Conservation (phyloP, 139 green algal species). For the Ettlia oleoabundans region DNA sequence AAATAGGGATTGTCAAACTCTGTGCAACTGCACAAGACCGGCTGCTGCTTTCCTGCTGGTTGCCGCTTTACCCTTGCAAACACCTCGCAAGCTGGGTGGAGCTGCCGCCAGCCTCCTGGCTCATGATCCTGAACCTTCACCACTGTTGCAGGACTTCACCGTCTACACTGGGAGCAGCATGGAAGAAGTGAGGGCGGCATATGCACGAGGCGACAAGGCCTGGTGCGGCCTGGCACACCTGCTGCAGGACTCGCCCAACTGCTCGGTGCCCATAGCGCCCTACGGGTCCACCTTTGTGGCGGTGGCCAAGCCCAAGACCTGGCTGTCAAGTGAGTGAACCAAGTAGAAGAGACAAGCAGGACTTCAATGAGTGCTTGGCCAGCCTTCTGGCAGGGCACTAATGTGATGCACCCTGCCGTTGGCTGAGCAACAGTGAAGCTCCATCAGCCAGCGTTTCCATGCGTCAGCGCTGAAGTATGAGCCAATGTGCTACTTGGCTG, state of each 20-base stretch:
- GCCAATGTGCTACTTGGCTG: too few species aligned
- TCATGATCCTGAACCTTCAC: not conserved
- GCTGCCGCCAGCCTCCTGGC: not conserved
- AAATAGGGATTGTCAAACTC: too few species aligned
- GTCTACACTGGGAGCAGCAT: conserved; percentile 40
- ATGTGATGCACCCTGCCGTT: not conserved
- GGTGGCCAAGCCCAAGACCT: conserved; percentile 42
- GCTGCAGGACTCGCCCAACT: conserved; percentile 18
- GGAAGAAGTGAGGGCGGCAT: conserved; percentile 12
- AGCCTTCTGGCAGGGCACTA: too few species aligned
- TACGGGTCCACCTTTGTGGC: conserved; percentile 44
- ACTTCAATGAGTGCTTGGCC: too few species aligned
- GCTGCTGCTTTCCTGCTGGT: too few species aligned
- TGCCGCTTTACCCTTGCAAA: too few species aligned
- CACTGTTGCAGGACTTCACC: conserved; percentile 39
- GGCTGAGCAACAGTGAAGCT: not conserved
- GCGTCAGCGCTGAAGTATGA: too few species aligned
- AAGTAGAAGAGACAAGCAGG: too few species aligned
- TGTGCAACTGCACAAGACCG: too few species aligned
- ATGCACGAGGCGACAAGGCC: conserved; percentile 15
- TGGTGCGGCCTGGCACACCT: conserved; percentile 54
- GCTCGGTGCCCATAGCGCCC: conserved; percentile 30
- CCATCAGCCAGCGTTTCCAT: too few species aligned
- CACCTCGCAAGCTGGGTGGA: too few species aligned
- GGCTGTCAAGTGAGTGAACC: conserved; percentile 30